These are phyloP conservation scores for Chaetothyriales sp. DNA, from an alignment of 2,329 filamentous ascomycete genomes.

Conservation along the genomic window DNA sequence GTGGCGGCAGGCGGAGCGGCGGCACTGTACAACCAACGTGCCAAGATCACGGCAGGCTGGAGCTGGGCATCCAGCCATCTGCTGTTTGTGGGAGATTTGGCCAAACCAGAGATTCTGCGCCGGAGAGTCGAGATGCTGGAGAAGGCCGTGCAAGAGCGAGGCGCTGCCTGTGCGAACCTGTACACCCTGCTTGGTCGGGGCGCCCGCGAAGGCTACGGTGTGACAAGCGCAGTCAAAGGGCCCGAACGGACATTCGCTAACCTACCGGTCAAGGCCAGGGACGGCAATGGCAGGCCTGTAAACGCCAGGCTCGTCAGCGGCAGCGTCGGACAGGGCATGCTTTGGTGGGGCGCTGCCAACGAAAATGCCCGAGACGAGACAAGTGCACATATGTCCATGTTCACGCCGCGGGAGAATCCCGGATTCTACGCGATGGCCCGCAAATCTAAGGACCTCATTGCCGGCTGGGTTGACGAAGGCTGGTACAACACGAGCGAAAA, in stretches of 20 bases:
- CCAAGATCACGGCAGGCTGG: conserved; percentile 62
- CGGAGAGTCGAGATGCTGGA: conserved; percentile 57
- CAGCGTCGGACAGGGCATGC: conserved; percentile 27
- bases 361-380: conserved; percentile 67
- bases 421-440: conserved; percentile 29
- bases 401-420: conserved; percentile 31
- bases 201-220: conserved; percentile 35
- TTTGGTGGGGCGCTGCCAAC: conserved; percentile 62
- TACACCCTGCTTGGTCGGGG: conserved; percentile 71
- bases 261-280: conserved; percentile 37
- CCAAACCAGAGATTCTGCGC: conserved; percentile 67
- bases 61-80: conserved; percentile 80
- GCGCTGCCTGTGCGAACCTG: conserved; percentile 54
- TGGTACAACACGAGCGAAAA: conserved; percentile 17
- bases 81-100: conserved; percentile 82
- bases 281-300: conserved; percentile 15
- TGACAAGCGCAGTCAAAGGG: conserved; percentile 35
- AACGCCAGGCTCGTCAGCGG: conserved; percentile 13
- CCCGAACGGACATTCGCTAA: conserved; percentile 80
- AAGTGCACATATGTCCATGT: conserved; percentile 54
- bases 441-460: conserved; percentile 26
- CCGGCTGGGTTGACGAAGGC: conserved; percentile 23
- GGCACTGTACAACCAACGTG: conserved; percentile 73
- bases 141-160: conserved; percentile 36
- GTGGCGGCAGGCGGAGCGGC: conserved; percentile 70